A percentile compares a stretch with the other conserved stretches of the same genome.
Conservation (phyloP, 106 monocot genomes). For the Triglochin maritima region DNA sequence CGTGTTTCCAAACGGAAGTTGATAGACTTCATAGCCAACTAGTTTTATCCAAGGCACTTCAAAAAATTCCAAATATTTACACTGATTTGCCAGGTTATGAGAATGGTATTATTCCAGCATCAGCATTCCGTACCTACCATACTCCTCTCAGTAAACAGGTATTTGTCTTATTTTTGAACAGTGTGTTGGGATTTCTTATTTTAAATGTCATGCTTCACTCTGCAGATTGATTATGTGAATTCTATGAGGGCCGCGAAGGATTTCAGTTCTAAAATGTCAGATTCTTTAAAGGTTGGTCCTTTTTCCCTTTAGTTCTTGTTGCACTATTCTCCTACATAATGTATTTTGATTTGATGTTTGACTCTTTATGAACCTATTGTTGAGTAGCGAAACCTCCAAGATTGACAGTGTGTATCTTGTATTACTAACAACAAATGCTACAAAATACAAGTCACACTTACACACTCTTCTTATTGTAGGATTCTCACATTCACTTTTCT, state of each 20-base stretch:
- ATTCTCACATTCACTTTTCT: too few species aligned
- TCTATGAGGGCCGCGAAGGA: conserved; percentile 81
- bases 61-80: background rate
- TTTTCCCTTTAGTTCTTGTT: background rate
- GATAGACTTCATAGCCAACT: too few species aligned
- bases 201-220: background rate
- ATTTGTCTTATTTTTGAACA: background rate
- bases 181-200: background rate
- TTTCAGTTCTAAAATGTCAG: conserved; percentile 71
- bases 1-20: too few species aligned
- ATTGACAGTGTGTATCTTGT: too few species aligned
- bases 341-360: too few species aligned
- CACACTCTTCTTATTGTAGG: too few species aligned
- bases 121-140: conserved; percentile 95
- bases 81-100: conserved; percentile 45
- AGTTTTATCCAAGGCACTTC: too few species aligned
- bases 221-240: conserved; percentile 86
- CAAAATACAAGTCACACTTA: too few species aligned
- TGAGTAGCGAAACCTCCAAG: too few species aligned
- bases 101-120: conserved; percentile 65
- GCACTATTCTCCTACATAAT: too few species aligned
- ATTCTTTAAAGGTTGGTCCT: conserved; percentile 69
- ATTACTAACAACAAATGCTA: too few species aligned
- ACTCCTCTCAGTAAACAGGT: conserved; percentile 95
- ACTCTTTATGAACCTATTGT: too few species aligned